Conservation (phyloP, 1,139 yeast species). For the Candida frijolesensis region DNA sequence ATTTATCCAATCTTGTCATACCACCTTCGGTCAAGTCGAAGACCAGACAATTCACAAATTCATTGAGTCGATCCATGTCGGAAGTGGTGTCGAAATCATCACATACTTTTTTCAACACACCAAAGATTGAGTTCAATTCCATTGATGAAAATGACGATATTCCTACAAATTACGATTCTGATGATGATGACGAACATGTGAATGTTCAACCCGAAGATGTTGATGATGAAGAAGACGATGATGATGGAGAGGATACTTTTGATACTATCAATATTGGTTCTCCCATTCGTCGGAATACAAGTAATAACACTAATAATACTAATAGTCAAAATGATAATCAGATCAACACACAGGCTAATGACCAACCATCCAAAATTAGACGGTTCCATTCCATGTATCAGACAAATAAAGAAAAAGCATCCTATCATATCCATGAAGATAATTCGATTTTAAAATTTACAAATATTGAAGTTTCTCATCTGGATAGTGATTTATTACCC, state of each 20-base stretch:
- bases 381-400: slow-evolving; percentile 72
- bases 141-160: slow-evolving; percentile 11
- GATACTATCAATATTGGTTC: slow-evolving; percentile 16
- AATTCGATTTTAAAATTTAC: slow-evolving; percentile 46
- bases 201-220: slow-evolving; percentile 10
- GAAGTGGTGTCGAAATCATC: slow-evolving; percentile 25
- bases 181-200: slow-evolving; percentile 2
- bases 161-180: slow-evolving; percentile 6
- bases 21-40: slow-evolving; percentile 19
- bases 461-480: slow-evolving; percentile 42
- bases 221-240: slow-evolving; percentile 17
- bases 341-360: not conserved
- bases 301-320: not conserved
- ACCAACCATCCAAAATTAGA: slow-evolving; percentile 33
- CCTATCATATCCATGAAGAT: slow-evolving; percentile 27
- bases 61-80: slow-evolving; percentile 26
- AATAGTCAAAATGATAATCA: not conserved
- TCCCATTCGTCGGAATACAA: slow-evolving; percentile 14
- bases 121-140: slow-evolving; percentile 3
- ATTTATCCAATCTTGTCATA: slow-evolving; percentile 28
- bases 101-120: slow-evolving; percentile 12
- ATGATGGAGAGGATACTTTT: slow-evolving; percentile 20
- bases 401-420: slow-evolving; percentile 39
- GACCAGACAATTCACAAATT: slow-evolving; percentile 16
- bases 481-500: slow-evolving; percentile 67